Evolutionary conservation across 441 rosid species (phyloP).

Genomic region (Pelargonium citronellum): DNA sequence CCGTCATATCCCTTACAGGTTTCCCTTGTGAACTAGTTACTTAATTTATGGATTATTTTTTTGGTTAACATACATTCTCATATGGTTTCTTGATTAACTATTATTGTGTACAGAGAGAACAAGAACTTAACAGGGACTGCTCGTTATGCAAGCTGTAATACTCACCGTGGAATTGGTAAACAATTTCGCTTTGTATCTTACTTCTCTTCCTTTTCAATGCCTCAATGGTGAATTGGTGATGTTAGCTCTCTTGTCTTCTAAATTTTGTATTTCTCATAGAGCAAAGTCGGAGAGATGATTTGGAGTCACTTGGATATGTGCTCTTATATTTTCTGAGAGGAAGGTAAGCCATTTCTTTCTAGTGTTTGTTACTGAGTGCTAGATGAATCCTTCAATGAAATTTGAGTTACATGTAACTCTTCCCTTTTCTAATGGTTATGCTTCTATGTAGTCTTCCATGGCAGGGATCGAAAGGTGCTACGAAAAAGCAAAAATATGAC

Average conservation of each 20-base stretch:
- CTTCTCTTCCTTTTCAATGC: neutral
- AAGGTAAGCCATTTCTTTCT: constrained; percentile 33
- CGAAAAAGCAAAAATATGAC: constrained; percentile 90
- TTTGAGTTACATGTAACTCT: neutral
- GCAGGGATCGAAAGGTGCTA: constrained; percentile 93
- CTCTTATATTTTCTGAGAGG: constrained; percentile 62
- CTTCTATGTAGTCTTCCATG: constrained; percentile 68
- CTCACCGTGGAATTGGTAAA: constrained; percentile 67
- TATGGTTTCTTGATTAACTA: constrained; percentile 13
- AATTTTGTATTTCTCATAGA: constrained; percentile 28
- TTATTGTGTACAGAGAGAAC: constrained; percentile 41
- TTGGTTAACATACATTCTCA: neutral
- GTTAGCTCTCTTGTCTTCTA: neutral
- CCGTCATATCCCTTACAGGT: constrained; percentile 67
- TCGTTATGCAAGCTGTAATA: constrained; percentile 61
- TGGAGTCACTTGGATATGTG: constrained; percentile 62
- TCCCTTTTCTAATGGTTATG: neutral
- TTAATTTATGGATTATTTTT: neutral
- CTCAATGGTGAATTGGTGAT: too few species aligned
- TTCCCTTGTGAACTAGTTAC: constrained; percentile 12
- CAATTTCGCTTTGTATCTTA: constrained; percentile 13
- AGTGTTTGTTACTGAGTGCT: constrained; percentile 13
- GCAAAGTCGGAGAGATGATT: constrained; percentile 72
- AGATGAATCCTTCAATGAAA: neutral
- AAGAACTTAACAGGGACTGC: constrained; percentile 65